Base-by-base conservation (phyloP, 179 eudicot species). In the Kewa caespitosa region DNA sequence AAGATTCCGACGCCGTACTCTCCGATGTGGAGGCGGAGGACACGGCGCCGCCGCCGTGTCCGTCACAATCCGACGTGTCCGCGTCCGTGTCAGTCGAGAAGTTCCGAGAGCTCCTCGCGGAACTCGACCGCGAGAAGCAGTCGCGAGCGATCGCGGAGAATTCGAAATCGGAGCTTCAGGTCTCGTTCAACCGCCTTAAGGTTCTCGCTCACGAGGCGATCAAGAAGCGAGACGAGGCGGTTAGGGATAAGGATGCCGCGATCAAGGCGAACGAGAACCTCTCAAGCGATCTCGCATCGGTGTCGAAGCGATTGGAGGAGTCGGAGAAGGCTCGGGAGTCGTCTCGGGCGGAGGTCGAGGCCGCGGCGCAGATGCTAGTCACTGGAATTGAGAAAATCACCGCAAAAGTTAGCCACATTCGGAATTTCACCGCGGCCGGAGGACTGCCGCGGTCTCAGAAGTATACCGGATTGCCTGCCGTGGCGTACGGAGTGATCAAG, bases 401-500 rank as follows among this genome's bases (percentile, higher is more conserved):
- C 0, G 92, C 90, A 28, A 95, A 95, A 80, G 89, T 87, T 18
- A 85, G 79, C 57, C 87, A 77, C 42, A 84, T 87, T 55, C 93
- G 86, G 88, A 89, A 85, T 81, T 92, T 95, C 63, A 71, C 68
- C 0, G 90, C n/a, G n/a, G n/a, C 78, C 14, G 87, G 84, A 32
- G 99, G 97, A 8, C 77, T 95, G 82, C 99, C 98, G 0, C 81
- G 90, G 84, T 93, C 98, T 3, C 92, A 89, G 81, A 95, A 93
- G 88, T 95, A 95, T 73, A 73, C 91, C 10, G 99, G 99, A 11
- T 86, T 91, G 86, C 87, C 91, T 64, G 96, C 98, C 5, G 87
- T 95, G 46, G 97, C 98, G 17, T 95, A 93, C 62, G 98, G 98
- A 27, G 97, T 95, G 70, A 88, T 93, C n/a, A 93, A 93, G 86